These are phyloP conservation scores for Fonsecaea erecta DNA, from an alignment of 2,329 filamentous ascomycete genomes.

Conservation along the genomic window DNA sequence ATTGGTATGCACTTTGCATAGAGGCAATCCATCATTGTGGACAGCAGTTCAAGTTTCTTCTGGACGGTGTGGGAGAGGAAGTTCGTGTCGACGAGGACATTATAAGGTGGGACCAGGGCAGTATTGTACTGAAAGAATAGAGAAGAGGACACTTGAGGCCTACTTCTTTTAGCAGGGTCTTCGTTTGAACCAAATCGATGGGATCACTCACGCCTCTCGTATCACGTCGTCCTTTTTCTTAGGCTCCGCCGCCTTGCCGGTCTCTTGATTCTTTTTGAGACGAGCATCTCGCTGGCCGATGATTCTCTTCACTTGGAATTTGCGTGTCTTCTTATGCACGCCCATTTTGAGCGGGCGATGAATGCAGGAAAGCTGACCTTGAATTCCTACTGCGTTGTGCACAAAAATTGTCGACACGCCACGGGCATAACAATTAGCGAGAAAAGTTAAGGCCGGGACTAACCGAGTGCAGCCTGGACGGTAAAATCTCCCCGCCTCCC, in stretches of 20 bases:
- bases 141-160: slow-evolving; percentile 76
- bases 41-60: slow-evolving; percentile 83
- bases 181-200: neutral
- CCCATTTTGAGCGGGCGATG: slow-evolving; percentile 68
- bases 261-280: slow-evolving; percentile 78
- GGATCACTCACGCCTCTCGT: slow-evolving; percentile 66
- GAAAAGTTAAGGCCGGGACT: slow-evolving; percentile 25
- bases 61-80: slow-evolving; percentile 90
- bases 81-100: slow-evolving; percentile 82
- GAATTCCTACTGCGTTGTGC: neutral
- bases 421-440: slow-evolving; percentile 19
- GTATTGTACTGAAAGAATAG: slow-evolving; percentile 92
- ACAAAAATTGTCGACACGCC: slow-evolving; percentile 20
- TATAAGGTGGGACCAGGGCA: slow-evolving; percentile 81
- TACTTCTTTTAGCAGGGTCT: slow-evolving; percentile 39
- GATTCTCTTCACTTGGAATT: slow-evolving; percentile 82
- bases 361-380: neutral
- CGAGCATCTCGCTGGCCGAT: slow-evolving; percentile 81
- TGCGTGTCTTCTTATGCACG: slow-evolving; percentile 85
- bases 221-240: slow-evolving; percentile 68
- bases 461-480: slow-evolving; percentile 15
- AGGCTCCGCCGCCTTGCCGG: slow-evolving; percentile 61
- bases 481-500: slow-evolving; percentile 1
- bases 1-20: slow-evolving; percentile 90
- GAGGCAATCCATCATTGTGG: slow-evolving; percentile 90